phyloP scores from a whole-genome alignment of 768 basidiomycete genomes.

The Paxillus rubicundulus region DNA sequence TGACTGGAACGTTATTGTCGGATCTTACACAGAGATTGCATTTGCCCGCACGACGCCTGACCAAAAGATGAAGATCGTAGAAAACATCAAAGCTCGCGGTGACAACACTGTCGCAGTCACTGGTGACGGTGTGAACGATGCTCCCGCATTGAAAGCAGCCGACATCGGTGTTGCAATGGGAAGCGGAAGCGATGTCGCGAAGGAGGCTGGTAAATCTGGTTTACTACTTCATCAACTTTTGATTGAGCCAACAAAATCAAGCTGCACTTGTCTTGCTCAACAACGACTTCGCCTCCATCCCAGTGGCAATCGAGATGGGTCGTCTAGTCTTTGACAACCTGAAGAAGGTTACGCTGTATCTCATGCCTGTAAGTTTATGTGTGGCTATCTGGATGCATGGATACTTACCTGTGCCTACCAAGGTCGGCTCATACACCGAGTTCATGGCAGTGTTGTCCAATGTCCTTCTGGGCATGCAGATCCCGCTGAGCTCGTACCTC shows the following conservation, averaged over 20 bases:
- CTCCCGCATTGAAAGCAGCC: slow-evolving; percentile 48
- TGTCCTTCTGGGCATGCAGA: slow-evolving; percentile 58
- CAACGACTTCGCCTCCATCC: slow-evolving; percentile 59
- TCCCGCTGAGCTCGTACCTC: slow-evolving; percentile 51
- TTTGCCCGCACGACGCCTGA: slow-evolving; percentile 57
- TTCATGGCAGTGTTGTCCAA: slow-evolving; percentile 55
- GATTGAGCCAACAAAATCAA: slow-evolving; percentile 6
- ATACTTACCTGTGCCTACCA: neutral
- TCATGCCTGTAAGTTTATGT: slow-evolving; percentile 38
- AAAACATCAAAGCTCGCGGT: slow-evolving; percentile 46
- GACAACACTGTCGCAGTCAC: slow-evolving; percentile 51
- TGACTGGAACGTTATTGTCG: slow-evolving; percentile 42
- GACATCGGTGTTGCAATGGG: slow-evolving; percentile 58
- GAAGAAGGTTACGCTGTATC: slow-evolving; percentile 48
- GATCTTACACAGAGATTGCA: slow-evolving; percentile 42
- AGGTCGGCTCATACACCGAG: slow-evolving; percentile 59
- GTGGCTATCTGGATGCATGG: neutral
- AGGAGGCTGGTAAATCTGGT: slow-evolving; percentile 47
- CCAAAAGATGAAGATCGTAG: slow-evolving; percentile 57
- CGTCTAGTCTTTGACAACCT: slow-evolving; percentile 59
- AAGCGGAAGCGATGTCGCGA: slow-evolving; percentile 48
- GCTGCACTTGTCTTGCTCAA: slow-evolving; percentile 52
- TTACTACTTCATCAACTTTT: neutral
- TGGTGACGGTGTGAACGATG: slow-evolving; percentile 59
- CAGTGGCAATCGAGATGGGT: slow-evolving; percentile 56